Evolutionary conservation across 2,329 filamentous ascomycete species (phyloP).

Genomic region (Paecilomyces fulvus): DNA sequence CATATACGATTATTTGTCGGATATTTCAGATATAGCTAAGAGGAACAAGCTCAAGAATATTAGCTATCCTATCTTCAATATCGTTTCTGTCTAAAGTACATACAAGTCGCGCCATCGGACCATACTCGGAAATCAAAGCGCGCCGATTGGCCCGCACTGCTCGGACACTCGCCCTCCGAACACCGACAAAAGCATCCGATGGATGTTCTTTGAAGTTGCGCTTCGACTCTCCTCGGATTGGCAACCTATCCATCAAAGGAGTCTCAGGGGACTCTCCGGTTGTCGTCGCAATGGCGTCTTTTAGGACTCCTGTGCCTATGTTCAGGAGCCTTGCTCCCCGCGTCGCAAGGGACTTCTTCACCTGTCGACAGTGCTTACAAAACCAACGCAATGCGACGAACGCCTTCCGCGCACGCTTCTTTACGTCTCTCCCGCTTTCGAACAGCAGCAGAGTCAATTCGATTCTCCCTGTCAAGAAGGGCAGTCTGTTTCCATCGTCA

Average conservation of each 20-base stretch:
- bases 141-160: neutral
- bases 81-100: neutral
- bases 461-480: conserved; percentile 18
- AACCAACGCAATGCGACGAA: conserved; percentile 21
- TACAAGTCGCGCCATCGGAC: neutral
- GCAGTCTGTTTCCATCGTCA: conserved; percentile 1
- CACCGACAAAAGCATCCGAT: neutral
- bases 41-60: neutral
- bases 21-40: neutral
- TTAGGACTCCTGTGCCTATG: conserved; percentile 21
- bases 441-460: conserved; percentile 18
- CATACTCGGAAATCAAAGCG: neutral
- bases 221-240: neutral
- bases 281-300: conserved; percentile 22
- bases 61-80: neutral
- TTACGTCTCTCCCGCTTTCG: conserved; percentile 16
- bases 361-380: conserved; percentile 34
- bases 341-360: conserved; percentile 31
- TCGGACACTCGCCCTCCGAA: neutral
- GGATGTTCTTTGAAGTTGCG: neutral
- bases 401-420: conserved; percentile 18
- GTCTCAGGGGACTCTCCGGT: neutral
- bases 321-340: conserved; percentile 28
- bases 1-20: too few relatives aligned
- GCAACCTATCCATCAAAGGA: neutral